A percentile compares a stretch with the other conserved stretches of the same genome.
These are phyloP conservation scores for Asterophora parasitica DNA, from an alignment of 768 basidiomycete species.

Conservation along the genomic window DNA sequence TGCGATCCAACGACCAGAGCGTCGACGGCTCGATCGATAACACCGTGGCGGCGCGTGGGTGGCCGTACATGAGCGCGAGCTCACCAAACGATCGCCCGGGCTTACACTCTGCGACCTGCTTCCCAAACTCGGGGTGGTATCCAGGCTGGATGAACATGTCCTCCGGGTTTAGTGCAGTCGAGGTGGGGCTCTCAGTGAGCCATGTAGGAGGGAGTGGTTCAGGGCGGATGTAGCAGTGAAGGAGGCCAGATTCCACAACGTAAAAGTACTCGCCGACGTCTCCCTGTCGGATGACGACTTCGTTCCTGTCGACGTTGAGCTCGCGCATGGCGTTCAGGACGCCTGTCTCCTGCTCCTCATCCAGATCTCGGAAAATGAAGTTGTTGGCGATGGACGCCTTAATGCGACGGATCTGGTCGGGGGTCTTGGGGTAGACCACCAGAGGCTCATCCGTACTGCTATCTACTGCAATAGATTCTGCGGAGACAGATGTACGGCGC, in stretches of 20 bases:
- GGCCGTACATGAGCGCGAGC: constrained; percentile 96
- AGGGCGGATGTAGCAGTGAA: constrained; percentile 77
- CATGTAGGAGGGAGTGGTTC: constrained; percentile 62
- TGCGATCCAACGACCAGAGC: constrained; percentile 94
- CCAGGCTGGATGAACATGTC: constrained; percentile 61
- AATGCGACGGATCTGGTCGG: constrained; percentile 84
- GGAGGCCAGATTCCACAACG: constrained; percentile 85
- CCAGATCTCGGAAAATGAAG: constrained; percentile 93
- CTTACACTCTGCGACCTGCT: constrained; percentile 78
- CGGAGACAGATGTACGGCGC: constrained; percentile 90
- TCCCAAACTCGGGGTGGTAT: constrained; percentile 68
- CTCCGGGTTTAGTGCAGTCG: constrained; percentile 32
- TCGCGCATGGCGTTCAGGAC: constrained; percentile 97
- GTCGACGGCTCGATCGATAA: constrained; percentile 77
- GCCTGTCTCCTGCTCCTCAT: constrained; percentile 91
- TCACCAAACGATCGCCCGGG: constrained; percentile 92
- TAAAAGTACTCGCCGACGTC: constrained; percentile 98
- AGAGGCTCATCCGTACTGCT: constrained; percentile 59
- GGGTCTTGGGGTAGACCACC: constrained; percentile 73
- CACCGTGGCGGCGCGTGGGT: constrained; percentile 92
- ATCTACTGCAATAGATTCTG: constrained; percentile 90
- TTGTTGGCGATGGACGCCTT: constrained; percentile 82
- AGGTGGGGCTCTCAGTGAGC: constrained; percentile 39
- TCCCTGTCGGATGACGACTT: constrained; percentile 95
- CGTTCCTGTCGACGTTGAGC: constrained; percentile 58